Percentiles rank a stretch among this genome's conserved stretches.
These are phyloP conservation scores for Colletotrichum karsti DNA, from an alignment of 2,329 filamentous ascomycete genomes.

Conservation along the genomic window DNA sequence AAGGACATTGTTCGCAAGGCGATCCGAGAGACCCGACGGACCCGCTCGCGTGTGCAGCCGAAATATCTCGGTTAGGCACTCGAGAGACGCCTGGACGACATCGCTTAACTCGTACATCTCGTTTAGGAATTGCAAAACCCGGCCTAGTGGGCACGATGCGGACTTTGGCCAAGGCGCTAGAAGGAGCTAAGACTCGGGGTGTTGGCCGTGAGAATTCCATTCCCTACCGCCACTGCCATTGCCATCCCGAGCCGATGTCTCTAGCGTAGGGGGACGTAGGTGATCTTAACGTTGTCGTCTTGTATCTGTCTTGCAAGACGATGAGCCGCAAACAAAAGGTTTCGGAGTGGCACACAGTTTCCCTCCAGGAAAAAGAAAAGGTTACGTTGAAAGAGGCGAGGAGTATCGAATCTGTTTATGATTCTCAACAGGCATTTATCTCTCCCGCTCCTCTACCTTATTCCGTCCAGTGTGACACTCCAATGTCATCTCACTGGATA, in stretches of 20 bases:
- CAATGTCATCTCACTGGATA: neutral
- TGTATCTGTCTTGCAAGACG: neutral
- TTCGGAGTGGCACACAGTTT: neutral
- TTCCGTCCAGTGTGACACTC: neutral
- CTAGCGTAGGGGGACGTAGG: too few species aligned
- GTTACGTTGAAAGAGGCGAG: neutral
- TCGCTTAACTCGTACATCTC: constrained; percentile 26
- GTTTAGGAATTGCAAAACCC: neutral
- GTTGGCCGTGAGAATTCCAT: neutral
- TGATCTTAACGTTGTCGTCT: neutral
- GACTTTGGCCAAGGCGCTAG: constrained; percentile 23
- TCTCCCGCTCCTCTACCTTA: neutral
- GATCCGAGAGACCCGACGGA: constrained; percentile 16
- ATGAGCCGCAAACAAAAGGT: neutral
- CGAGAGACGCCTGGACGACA: neutral
- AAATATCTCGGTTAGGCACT: constrained; percentile 10
- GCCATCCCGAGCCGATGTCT: neutral
- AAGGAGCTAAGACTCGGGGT: constrained; percentile 12
- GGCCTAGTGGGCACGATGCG: neutral
- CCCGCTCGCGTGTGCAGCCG: neutral
- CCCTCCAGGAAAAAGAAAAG: neutral
- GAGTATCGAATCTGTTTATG: too few species aligned
- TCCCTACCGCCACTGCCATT: neutral
- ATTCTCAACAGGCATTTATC: neutral
- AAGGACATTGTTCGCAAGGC: neutral